phyloP scores from a whole-genome alignment of 2,329 filamentous ascomycete species.

The Botrytis fragariae region DNA sequence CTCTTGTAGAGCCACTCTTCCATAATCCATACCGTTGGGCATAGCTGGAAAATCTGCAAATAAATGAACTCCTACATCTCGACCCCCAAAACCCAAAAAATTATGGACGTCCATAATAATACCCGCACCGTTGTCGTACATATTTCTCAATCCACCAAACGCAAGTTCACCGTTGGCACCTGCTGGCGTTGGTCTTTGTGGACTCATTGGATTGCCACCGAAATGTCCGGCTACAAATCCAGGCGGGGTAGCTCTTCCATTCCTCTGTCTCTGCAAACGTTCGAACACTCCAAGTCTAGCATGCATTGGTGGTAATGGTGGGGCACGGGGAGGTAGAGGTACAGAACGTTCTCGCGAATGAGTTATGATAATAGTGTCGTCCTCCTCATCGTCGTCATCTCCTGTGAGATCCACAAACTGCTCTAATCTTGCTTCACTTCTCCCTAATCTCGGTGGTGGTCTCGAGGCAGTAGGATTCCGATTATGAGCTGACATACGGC shows the following conservation, averaged over 20 bases:
- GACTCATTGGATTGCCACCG: background rate
- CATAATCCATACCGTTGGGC: conserved; percentile 34
- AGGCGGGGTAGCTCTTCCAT: conserved; percentile 1
- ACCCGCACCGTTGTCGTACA: background rate
- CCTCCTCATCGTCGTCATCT: conserved; percentile 41
- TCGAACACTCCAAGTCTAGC: background rate
- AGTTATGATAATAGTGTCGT: conserved; percentile 17
- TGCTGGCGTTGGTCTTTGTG: conserved; percentile 3
- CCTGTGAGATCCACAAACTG: conserved; percentile 52
- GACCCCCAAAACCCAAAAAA: background rate
- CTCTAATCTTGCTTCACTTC: conserved; percentile 33
- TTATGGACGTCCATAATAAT: conserved; percentile 5
- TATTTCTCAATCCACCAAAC: background rate
- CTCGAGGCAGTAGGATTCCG: conserved; percentile 14
- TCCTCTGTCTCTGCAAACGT: background rate
- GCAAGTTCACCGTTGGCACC: background rate
- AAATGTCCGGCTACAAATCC: background rate
- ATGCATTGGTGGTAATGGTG: background rate
- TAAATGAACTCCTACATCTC: background rate
- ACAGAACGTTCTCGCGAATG: conserved; percentile 20
- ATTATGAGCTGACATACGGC: background rate
- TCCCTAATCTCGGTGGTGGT: conserved; percentile 29
- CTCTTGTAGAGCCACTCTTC: conserved; percentile 28
- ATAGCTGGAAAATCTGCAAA: conserved; percentile 25
- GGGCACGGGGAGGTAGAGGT: background rate